phyloP scores from a whole-genome alignment of 176 grass and related monocot species.

The Lolium multiflorum region DNA sequence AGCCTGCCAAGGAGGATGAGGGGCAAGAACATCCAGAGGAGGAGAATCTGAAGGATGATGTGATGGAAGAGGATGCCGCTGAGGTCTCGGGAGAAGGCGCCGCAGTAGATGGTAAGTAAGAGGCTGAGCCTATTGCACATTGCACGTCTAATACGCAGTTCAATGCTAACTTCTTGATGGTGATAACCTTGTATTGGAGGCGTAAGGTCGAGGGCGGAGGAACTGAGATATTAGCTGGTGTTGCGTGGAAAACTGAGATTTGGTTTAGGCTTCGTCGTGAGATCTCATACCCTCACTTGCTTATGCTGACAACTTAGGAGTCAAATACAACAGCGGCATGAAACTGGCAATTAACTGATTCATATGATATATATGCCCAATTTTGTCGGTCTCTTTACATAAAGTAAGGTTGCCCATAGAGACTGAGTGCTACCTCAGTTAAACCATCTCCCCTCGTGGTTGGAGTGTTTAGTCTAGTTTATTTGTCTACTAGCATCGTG shows the following conservation, averaged over 20 bases:
- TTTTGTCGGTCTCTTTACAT: not conserved
- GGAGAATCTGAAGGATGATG: conserved; percentile 12
- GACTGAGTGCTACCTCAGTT: not conserved
- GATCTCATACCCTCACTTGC: not conserved
- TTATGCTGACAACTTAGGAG: not conserved
- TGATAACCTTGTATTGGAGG: not conserved
- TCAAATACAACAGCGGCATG: not conserved
- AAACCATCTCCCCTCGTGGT: not conserved
- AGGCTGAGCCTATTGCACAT: not conserved
- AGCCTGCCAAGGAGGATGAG: not conserved
- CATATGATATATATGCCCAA: not conserved
- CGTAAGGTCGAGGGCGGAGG: not conserved
- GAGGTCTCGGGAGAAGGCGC: not conserved
- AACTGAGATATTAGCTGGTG: not conserved
- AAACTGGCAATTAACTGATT: not conserved
- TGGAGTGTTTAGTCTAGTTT: conserved; percentile 31
- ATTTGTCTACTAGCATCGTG: not conserved
- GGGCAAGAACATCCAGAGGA: not conserved
- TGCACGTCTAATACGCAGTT: not conserved
- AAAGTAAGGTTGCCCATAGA: not conserved
- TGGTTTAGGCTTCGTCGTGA: not conserved
- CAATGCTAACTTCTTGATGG: not conserved
- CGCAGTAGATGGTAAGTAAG: not conserved
- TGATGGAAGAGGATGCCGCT: not conserved
- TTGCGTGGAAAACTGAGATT: not conserved